Base-by-base conservation (phyloP, 805 yeast species). In the Sugiyamaella smithiae region DNA sequence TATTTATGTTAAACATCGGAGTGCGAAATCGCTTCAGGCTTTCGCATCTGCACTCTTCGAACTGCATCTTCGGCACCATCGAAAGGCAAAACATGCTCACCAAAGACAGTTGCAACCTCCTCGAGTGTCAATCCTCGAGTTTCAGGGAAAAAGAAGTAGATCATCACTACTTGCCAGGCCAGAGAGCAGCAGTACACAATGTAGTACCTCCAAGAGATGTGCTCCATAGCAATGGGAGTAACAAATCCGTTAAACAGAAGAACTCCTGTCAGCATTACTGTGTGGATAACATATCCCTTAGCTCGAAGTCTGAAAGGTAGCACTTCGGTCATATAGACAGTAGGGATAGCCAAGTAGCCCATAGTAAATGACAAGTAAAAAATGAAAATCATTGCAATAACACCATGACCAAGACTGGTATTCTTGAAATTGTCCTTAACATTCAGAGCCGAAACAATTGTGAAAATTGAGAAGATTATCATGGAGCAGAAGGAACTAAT, bases 41-140 rank as follows among this genome's bases (percentile, higher is more conserved):
- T 26, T 26, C 11, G 29, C 29, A 8, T 26, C 9, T 26, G 29
- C 7, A 11, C 29, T 32, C 37, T 7, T 7, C 17, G 7, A 11
- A 32, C 37, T 11, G 37, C 37, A 11, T 14, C 37, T 7, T 7
- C 37, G n/a, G 37, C 37, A 16, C 17, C 17, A 14, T 32, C 37
- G 17, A 32, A 11, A 7, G 37, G 37, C 11, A 32, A 14, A 11
- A 35, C 38, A 35, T 35, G 5, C 22, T 49, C 75, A 19, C 73
- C 77, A 54, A 73, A 72, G 17, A 71, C 71, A 44, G 58, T 60
- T 8, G 72, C 73, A 37, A 70, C 71, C 53, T 72, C 76, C 53
- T 73, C 76, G 61, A 73, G 67, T 5, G 73, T 64, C 54, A 65
- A 62, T 16, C 74, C 74, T 6, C 66, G 55, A n/a, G 76, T 73